Evolutionary conservation across 2,329 filamentous ascomycete genomes (phyloP), one percentile per base, ranked within the genome.

Genomic region (Fusarium sp.): DNA sequence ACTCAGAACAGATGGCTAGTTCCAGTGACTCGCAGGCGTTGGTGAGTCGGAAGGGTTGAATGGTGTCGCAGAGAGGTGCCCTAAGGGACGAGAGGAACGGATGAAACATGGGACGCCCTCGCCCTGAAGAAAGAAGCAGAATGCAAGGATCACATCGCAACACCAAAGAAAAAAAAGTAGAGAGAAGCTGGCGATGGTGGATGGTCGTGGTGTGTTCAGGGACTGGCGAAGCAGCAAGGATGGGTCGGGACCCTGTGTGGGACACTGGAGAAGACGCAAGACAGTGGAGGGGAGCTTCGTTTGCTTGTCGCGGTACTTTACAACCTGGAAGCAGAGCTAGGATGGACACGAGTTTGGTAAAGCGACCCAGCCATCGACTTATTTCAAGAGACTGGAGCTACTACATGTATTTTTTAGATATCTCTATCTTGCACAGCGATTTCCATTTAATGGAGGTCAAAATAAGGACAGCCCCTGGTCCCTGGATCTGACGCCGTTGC

Each of bases 401-500:
- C 1, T 50, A 52, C 47, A 52, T 5, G 14, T 10, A 20, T 2
- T 14, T 52, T 12, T 3, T 10, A 30, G 3, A 15, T 25, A 7
- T 52, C 5, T 52, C 45, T 50, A 50, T 22, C 1, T 12, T n/a
- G 0, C 1, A 30, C 25, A n/a, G 0, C 8, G 45, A 12, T n/a
- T 50, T 30, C 15, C 1, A 4, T 25, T 30, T 9, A 32, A 52
- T 32, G 6, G 25, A 32, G 45, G 52, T 56, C 52, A 56, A 56
- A 56, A 35, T 56, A 35, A 56, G 52, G 7, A 22, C 12, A 17
- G 30, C 52, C 52, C 52, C 52, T 35, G 30, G 52, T 35, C 30
- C 52, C 52, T 35, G 52, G 52, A 56, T 35, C 30, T 56, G 12
- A 52, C 47, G 27, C 47, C 47, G 47, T 52, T 52, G 27, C 47